Evolutionary conservation across 148 eudicot genomes (phyloP), one percentile per base, ranked within the genome.

Genomic region (Rhododendron griersonianum): DNA sequence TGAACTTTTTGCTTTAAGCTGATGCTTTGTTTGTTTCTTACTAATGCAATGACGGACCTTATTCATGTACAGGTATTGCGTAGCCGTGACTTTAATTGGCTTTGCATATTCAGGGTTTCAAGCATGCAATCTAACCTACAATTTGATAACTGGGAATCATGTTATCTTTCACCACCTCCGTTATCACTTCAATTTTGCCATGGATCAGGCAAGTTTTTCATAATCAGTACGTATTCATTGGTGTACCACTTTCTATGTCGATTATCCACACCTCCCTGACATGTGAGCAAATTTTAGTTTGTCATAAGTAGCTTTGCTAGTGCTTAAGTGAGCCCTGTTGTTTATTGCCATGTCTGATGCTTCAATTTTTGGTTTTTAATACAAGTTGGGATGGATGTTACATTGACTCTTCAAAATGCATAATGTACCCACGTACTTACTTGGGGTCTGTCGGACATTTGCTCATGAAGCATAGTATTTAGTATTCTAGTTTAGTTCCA

Each of bases 161-260:
- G 81, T 91, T 21, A 83, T 94, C 87, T 82, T 82, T 25, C 91
- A 90, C 86, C 90, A 87, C 69, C 92, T 91, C 50, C 95, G 93
- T 30, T 85, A 81, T 88, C 94, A 89, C 63, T 95, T 96, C 48
- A 93, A 88, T 84, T 96, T 96, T 84, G n/a, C 91, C 15, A 90
- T 93, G 92, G 98, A 96, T 90, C 99, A 96, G 98, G 99, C 89
- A 92, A 94, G 92, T 89, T 63, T 28, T 25, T 39, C 2, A 1
- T 80, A 25, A 5, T 84, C 18, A 71, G 15, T 33, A 41, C 45
- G 45, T 41, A 14, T 71, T 28, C 16, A 71, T 4, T 13, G 25
- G 21, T 47, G 39, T 23, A 16, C 4, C 5, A 57, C 41, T 71
- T 59, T 44, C 28, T 18, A 75, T 13, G 37, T 16, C 35, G 19